Percentiles rank a stretch among this genome's conserved stretches.
These are phyloP conservation scores for Blastocystis sp. DNA, from an alignment of 352 stramenopile species.

Conservation along the genomic window DNA sequence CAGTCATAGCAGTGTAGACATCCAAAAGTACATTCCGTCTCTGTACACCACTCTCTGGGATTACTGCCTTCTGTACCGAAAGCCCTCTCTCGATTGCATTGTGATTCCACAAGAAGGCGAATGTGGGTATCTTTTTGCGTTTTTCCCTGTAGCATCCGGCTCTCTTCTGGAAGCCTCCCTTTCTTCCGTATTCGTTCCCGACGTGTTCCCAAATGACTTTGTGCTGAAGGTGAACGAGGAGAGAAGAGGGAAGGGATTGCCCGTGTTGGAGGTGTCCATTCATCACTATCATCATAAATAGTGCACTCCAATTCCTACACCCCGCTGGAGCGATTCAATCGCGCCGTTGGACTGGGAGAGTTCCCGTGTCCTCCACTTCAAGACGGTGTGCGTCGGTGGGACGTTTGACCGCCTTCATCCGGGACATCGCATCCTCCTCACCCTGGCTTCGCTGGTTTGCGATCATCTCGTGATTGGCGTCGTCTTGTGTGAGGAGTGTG, in stretches of 20 bases:
- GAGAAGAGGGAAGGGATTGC: background rate
- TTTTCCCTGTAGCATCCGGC: background rate
- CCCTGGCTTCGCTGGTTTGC: constrained; percentile 48
- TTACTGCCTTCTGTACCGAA: constrained; percentile 49
- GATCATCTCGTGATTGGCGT: constrained; percentile 65
- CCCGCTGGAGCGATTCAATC: background rate
- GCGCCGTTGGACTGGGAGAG: constrained; percentile 24
- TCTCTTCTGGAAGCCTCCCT: background rate
- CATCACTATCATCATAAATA: too few species aligned
- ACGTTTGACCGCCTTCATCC: constrained; percentile 69
- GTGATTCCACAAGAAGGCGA: background rate
- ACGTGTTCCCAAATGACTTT: background rate
- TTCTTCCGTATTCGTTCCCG: background rate
- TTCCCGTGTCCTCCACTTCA: background rate
- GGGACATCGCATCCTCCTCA: constrained; percentile 59
- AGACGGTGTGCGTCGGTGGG: constrained; percentile 51
- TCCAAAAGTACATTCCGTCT: constrained; percentile 55
- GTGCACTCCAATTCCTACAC: background rate
- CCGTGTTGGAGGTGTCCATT: background rate
- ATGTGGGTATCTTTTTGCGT: background rate
- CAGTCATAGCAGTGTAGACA: background rate
- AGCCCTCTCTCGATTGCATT: constrained; percentile 26
- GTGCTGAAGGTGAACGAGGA: background rate
- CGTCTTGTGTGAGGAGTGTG: background rate
- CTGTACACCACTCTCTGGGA: constrained; percentile 64